Evolutionary conservation across 139 green algal genomes (phyloP), one percentile per base, ranked within the genome.

Genomic region (Diplosphaera chodatii): DNA sequence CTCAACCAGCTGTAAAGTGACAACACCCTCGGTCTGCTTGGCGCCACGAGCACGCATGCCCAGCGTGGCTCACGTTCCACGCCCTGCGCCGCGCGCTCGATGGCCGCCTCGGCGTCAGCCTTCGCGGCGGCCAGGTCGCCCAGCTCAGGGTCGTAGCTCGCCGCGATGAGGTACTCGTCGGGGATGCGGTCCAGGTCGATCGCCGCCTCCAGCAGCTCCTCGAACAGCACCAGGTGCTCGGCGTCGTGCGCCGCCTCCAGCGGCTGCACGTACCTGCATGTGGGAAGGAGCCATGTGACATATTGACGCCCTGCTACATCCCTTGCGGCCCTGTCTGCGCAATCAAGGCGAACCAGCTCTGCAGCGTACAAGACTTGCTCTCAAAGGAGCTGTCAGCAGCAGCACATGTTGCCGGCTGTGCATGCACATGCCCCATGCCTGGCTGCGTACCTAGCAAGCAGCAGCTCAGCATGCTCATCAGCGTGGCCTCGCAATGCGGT

Each of bases 91-190:
- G 70, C 64, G 0, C 77, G 32, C 8, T 71, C 66, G 31, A 34
- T 66, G 16, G 48, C 48, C 16, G 13, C 48, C 67, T 76, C 69
- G 25, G 48, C 64, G 25, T 75, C 69, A 5, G 41, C 70, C 32
- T 65, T 72, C 32, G 66, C 63, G 56, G 66, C 22, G 31, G 71
- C 67, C 22, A 71, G 48, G 48, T 25, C 83, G 73, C 81, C 40
- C 62, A 96, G 80, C 10, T 74, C 70, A 15, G 78, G 33, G 75
- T 96, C 89, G 69, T 97, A 98, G 21, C 73, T 75, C 13, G 93
- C 68, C 20, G 69, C 74, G 64, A 98, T 94, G 32, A 97, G 78
- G 80, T 97, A 99, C 83, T 99, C 94, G 33, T 98, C 90, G 3
- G 92, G 92, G 32, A 98, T 83, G 5, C 80, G 77, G 15, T 96